Base-by-base conservation (phyloP, 306 rosid species). In the Quercus ilex region DNA sequence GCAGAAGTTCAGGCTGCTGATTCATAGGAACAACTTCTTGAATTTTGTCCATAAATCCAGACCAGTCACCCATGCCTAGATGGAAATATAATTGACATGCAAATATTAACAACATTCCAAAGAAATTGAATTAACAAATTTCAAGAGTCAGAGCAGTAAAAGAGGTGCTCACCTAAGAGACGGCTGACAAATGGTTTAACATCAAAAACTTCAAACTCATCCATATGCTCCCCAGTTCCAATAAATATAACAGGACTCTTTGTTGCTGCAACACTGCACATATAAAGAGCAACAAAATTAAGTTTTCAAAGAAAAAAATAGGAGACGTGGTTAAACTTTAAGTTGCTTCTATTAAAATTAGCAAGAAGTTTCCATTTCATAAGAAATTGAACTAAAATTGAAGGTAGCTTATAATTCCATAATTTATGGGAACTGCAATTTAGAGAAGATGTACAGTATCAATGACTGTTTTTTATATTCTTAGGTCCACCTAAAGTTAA, bases 11-110 rank as follows among this genome's bases (percentile, higher is more conserved):
- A 20, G 96, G 94, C 75, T 91, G 96, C 74, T 91, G 92, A 82
- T 93, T 97, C 92, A 88, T 91, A 1, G 98, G 98, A 82, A 93
- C 97, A 75, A 91, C 97, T 86, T 93, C 98, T 8, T 87, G 92
- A 84, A 91, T 90, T 85, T 93, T 93, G 86, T 93, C 94, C 91
- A 87, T 86, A 82, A 89, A 83, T 55, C 97, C 97, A 78, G 94
- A 88, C 89, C 80, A 85, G 82, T 93, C 96, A 77, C 97, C 96
- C 97, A 91, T 89, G 73, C 96, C 97, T 79, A 81, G 69, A 38
- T 35, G 53, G 70, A 76, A 81, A 81, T 73, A 31, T 77, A 58
- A 46, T 81, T 55, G 60, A 5, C 21, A 31, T 53, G 38, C 1
- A n/a, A 57, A 17, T 55, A 57, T 55, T 58, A 56, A 62, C 58